These are phyloP conservation scores for Aspergillus puulaauensis DNA, from an alignment of 2,329 filamentous ascomycete genomes.

Conservation along the genomic window DNA sequence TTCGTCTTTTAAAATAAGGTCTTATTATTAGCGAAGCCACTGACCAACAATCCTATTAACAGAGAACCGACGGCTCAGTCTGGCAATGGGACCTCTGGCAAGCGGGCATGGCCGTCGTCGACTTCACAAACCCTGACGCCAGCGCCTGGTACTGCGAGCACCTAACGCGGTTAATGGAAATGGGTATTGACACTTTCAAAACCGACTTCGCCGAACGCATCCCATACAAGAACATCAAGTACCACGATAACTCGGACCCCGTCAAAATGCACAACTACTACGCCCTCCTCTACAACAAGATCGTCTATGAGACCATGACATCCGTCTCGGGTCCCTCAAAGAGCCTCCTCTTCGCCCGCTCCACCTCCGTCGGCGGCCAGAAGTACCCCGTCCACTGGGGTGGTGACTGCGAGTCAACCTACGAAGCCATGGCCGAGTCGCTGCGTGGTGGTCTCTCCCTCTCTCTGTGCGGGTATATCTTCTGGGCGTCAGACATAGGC, in stretches of 20 bases:
- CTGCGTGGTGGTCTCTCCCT: slow-evolving; percentile 65
- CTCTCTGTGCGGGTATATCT: slow-evolving; percentile 64
- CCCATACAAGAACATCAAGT: slow-evolving; percentile 64
- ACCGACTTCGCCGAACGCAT: slow-evolving; percentile 76
- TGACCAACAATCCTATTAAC: background rate
- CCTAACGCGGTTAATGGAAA: slow-evolving; percentile 63
- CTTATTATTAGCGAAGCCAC: background rate
- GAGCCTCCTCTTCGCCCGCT: slow-evolving; percentile 67
- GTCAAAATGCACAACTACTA: slow-evolving; percentile 76
- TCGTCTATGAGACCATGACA: slow-evolving; percentile 66
- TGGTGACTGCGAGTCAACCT: slow-evolving; percentile 72
- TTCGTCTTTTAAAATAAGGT: slow-evolving; percentile 10
- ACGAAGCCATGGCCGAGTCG: slow-evolving; percentile 71
- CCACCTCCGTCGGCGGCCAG: slow-evolving; percentile 67
- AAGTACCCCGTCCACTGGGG: slow-evolving; percentile 71
- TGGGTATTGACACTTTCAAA: slow-evolving; percentile 71
- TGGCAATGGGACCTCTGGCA: slow-evolving; percentile 80
- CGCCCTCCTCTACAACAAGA: slow-evolving; percentile 69
- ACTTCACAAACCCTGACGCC: slow-evolving; percentile 72
- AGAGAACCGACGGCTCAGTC: slow-evolving; percentile 64
- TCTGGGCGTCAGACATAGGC: slow-evolving; percentile 70
- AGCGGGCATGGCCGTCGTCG: slow-evolving; percentile 71
- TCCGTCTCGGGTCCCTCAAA: slow-evolving; percentile 50
- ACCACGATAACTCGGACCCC: slow-evolving; percentile 62
- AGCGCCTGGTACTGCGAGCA: slow-evolving; percentile 64